phyloP scores from a whole-genome alignment of 2,329 filamentous ascomycete genomes.

The Fusarium brevicatenulatum region DNA sequence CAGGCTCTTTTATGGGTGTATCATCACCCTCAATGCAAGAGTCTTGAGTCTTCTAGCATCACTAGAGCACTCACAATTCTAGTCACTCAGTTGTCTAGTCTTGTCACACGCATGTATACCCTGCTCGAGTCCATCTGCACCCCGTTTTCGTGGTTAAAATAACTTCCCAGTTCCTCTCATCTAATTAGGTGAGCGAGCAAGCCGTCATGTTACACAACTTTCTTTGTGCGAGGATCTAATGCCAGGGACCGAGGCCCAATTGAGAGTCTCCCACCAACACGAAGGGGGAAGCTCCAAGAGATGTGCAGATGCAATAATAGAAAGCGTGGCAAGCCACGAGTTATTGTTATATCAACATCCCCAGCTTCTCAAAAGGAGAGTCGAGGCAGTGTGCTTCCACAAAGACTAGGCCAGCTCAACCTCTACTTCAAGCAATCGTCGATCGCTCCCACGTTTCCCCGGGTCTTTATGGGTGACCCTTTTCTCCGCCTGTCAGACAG shows the following conservation, averaged over 20 bases:
- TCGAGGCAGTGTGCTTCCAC: neutral
- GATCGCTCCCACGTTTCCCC: neutral
- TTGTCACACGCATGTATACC: neutral
- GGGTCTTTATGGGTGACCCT: accelerated
- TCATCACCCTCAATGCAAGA: neutral
- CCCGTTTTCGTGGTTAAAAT: slow-evolving; percentile 6
- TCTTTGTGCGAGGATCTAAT: neutral
- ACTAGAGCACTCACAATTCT: neutral
- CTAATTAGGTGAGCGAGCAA: neutral
- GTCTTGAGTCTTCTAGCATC: accelerated
- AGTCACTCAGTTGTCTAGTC: neutral
- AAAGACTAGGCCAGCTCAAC: no score
- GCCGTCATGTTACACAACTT: neutral
- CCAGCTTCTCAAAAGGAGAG: neutral
- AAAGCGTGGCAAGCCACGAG: neutral
- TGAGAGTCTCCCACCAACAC: slow-evolving; percentile 2
- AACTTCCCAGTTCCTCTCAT: neutral
- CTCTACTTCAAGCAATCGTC: neutral
- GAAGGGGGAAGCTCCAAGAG: neutral
- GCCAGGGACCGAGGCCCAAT: slow-evolving; percentile 24
- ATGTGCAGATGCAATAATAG: neutral
- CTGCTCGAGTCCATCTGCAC: neutral
- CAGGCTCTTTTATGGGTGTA: no score
- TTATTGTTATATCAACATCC: neutral
- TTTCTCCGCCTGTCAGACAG: neutral